phyloP scores from a whole-genome alignment of 352 stramenopile genomes.

The Elongisporangium prolatum region DNA sequence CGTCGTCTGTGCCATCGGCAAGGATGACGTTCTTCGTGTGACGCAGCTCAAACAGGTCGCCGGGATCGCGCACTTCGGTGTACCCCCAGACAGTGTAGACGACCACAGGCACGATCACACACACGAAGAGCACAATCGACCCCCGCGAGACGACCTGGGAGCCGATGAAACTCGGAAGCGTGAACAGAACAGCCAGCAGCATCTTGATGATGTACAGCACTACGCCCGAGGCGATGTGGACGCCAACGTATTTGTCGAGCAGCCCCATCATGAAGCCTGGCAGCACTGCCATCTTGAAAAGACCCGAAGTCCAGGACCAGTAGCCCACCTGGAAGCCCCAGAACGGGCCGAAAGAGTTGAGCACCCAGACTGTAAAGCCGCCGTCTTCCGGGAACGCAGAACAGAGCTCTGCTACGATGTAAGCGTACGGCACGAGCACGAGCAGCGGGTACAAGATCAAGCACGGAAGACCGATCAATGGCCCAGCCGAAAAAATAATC shows the following conservation, averaged over 20 bases:
- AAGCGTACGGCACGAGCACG: constrained; percentile 84
- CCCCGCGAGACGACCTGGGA: constrained; percentile 25
- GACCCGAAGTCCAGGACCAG: constrained; percentile 78
- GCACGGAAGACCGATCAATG: constrained; percentile 70
- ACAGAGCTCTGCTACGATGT: constrained; percentile 90
- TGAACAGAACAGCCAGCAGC: constrained; percentile 24
- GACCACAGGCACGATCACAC: constrained; percentile 35
- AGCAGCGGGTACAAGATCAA: constrained; percentile 85
- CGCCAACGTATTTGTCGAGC: constrained; percentile 25
- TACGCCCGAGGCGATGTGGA: constrained; percentile 18
- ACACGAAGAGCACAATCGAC: constrained; percentile 17
- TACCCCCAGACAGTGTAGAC: constrained; percentile 48
- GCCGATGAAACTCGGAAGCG: constrained; percentile 34
- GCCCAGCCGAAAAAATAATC: constrained; percentile 24
- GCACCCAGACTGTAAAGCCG: constrained; percentile 87
- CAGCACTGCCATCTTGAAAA: constrained; percentile 44
- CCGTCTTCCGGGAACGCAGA: constrained; percentile 82
- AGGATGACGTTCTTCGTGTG: constrained; percentile 18
- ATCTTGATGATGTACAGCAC: constrained; percentile 32
- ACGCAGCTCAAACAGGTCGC: constrained; percentile 41
- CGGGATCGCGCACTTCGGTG: constrained; percentile 14
- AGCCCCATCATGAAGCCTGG: constrained; percentile 49
- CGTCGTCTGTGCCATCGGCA: constrained; percentile 9
- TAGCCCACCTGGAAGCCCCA: constrained; percentile 76
- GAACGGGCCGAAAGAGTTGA: constrained; percentile 86